Base-by-base conservation (phyloP, 2,329 filamentous ascomycete genomes). In the Botryotinia convoluta region DNA sequence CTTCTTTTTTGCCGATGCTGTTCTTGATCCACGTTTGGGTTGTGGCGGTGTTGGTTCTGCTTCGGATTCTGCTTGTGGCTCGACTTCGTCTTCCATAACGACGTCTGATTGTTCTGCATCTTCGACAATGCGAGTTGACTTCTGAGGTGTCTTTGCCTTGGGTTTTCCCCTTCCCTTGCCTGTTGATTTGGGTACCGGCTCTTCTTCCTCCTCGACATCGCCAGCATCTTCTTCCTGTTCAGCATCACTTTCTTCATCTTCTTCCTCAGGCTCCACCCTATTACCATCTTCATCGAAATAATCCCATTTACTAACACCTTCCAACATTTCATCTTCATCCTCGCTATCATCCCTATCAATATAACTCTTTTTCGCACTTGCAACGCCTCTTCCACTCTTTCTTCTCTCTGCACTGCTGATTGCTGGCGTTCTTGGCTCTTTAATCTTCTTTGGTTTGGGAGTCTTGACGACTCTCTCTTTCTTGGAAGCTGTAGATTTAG, bases 261-360 rank as follows among this genome's bases (percentile, higher is more conserved):
- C 74, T 61, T 79, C 71, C n/a, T 73, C 68, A 35, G 71, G 74
- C 57, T 83, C 80, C 51, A 82, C 79, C 29, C 79, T 74, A 68
- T 64, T 73, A 79, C 82, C 70, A 82, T 81, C 73, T 77, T 82
- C 75, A 81, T 86, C 74, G 81, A 83, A 69, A 82, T 83, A 81
- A 45, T 78, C 77, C 76, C 79, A 81, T 60, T 79, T 76, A 18
- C 79, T 76, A 44, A 82, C 81, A 6, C 81, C 81, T 48, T 80
- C 76, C 74, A 78, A 76, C 81, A 83, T 82, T 72, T 82, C 82
- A 73, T 82, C 79, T 48, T 82, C 82, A 64, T 82, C 84, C 59
- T 83, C 85, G 57, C 80, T 84, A 65, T 83, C 83, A 70, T 83
- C 83, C 51, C 80, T 76, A 72, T 83, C 82, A 22, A 76, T 78